Base-by-base conservation (phyloP, 2,329 filamentous ascomycete species). In the Ophiosphaerella korrae region DNA sequence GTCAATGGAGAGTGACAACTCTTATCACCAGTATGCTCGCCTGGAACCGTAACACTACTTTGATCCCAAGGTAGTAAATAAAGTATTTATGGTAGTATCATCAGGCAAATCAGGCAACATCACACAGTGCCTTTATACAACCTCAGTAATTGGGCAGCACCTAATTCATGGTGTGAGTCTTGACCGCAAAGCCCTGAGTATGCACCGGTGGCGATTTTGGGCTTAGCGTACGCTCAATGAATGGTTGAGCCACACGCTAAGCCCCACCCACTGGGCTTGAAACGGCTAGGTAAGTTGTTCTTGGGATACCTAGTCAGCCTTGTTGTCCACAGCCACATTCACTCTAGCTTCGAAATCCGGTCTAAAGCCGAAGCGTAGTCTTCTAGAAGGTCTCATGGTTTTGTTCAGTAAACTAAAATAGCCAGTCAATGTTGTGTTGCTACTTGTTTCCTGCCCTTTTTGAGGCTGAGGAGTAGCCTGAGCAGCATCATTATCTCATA, bases 261-360 rank as follows among this genome's bases (percentile, higher is more conserved):
- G 18, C 3, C n/a, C 24, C 24, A 26, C 8, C 2, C 7, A 29
- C 26, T 29, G 5, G 11, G 26, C 26, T 11, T 9, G 11, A 29
- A 29, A 29, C 26, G 26, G 11, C 26, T 11, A 11, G 24, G 24
- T 8, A 26, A 26, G 26, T 29, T 21, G 18, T 21, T 21, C 26
- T 6, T 29, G 26, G 26, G 2, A 24, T 24, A 4, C 3, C 18
- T 21, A 58, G 37, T 61, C 53, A 57, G 60, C 58, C 60, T 61
- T 56, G 55, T 48, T 48, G 45, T 45, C n/a, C 53, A 42, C 40
- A 45, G 50, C 52, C 46, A 37, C 31, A 13, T 14, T 14, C 52
- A 48, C 45, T 44, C 52, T 37, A 53, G 43, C 18, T 33, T 16
- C 13, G 12, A 34, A 26, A 39, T 32, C 37, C 41, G 26, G 36